Base-by-base conservation (phyloP, 2,329 filamentous ascomycete species). In the Epichloe baconii region DNA sequence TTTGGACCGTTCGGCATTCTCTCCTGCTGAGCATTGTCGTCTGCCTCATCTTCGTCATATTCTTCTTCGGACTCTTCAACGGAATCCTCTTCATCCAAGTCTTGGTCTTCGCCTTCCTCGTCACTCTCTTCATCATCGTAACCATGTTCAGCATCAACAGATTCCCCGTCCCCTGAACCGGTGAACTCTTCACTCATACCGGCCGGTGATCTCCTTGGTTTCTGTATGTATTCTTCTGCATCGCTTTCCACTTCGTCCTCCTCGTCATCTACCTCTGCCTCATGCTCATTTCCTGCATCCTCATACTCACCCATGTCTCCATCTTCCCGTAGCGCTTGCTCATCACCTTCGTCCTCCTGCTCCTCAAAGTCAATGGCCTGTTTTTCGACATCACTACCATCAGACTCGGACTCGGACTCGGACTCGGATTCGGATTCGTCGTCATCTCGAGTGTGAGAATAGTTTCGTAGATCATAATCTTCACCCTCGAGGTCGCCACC, bases 401-500 rank as follows among this genome's bases (percentile, higher is more conserved):
- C 51, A 4, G 40, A 48, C 14, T 56, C 51, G 5, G 50, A 53
- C 1, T 26, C 26, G 26, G 26, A 31, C 3, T 31, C 26, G 26
- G 26, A 31, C 1, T 55, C 53, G 3, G 47, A 47, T 37, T 55
- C 53, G 3, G 47, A 47, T 37, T 56, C 53, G 17, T 66, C 66
- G 23, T 68, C 66, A 44, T 63, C 61, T 37, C 58, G 61, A 31
- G 64, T 56, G 41, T 56, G 55, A 44, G 62, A 61, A 50, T 66
- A 66, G 40, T 65, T 65, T 46, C 63, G 54, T 31, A 66, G 54
- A 44, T 67, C 63, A 26, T 66, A 66, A 50, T 66, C 65, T 35
- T 67, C 63, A 12, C 65, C 64, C 37, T 58, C 55, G 19, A 60
- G 51, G 15, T 66, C 62, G 1, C 59, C 58, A 17, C 58, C 60